These are phyloP conservation scores for Podospora bellae-mahoneyi DNA, from an alignment of 495 filamentous ascomycete species.

Conservation along the genomic window DNA sequence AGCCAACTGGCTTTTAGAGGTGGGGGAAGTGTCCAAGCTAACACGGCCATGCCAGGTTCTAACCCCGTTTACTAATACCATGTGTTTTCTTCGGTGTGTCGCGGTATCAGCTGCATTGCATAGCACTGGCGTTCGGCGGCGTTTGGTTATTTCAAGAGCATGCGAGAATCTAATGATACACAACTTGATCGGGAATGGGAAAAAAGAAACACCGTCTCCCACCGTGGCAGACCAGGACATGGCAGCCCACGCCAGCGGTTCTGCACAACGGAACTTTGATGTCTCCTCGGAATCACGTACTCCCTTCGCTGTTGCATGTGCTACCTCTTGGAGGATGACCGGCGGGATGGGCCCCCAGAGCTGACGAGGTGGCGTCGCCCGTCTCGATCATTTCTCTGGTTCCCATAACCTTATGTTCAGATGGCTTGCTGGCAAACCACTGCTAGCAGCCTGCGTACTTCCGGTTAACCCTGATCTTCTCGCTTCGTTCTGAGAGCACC, in stretches of 20 bases:
- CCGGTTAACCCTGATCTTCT: not conserved
- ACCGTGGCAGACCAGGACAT: not conserved
- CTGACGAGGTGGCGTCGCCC: not conserved
- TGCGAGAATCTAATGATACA: not conserved
- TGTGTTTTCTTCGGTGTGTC: not conserved
- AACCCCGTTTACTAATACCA: conserved; percentile 6
- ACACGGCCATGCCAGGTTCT: not conserved
- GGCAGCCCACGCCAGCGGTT: not conserved
- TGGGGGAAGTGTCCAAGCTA: not conserved
- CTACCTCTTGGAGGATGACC: not conserved
- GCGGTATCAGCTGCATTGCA: conserved; percentile 13
- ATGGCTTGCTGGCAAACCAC: not conserved
- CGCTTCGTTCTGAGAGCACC: not conserved
- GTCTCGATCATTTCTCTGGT: not conserved
- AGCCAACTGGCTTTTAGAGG: not conserved
- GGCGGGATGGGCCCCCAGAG: not conserved
- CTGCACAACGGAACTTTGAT: not conserved
- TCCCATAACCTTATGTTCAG: not conserved
- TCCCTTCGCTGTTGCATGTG: not conserved
- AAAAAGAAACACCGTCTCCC: not conserved
- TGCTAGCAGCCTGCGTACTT: not conserved
- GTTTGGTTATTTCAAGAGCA: conserved; percentile 12
- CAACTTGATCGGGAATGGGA: not conserved
- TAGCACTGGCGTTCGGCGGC: conserved; percentile 22
- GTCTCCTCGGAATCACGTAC: not conserved